Percentiles rank a stretch among this genome's conserved stretches.
These are phyloP conservation scores for Nannochloropsis salina DNA, from an alignment of 108 stramenopile species.

Conservation along the genomic window DNA sequence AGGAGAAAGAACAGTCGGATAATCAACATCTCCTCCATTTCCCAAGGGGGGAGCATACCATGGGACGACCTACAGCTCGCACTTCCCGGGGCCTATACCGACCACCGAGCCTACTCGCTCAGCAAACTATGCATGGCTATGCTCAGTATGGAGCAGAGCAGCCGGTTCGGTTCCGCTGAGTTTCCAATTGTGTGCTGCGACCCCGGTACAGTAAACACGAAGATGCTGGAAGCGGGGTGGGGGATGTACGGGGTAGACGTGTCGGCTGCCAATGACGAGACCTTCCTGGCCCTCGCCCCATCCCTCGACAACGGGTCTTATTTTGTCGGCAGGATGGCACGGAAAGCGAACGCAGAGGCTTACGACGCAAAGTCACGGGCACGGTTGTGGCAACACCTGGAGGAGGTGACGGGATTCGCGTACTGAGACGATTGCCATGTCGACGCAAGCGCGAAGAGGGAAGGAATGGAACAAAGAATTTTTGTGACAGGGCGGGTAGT, in stretches of 20 bases:
- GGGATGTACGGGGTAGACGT: constrained; percentile 72
- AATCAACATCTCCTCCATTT: constrained; percentile 65
- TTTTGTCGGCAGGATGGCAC: constrained; percentile 30
- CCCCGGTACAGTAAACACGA: constrained; percentile 88
- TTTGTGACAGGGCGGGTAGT: too few relatives aligned
- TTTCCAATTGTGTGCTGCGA: constrained; percentile 69
- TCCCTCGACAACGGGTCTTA: constrained; percentile 28
- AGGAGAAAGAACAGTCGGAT: constrained; percentile 50
- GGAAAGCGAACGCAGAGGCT: constrained; percentile 1
- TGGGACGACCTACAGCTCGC: constrained; percentile 49
- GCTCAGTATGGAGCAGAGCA: constrained; percentile 62
- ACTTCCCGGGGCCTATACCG: constrained; percentile 59
- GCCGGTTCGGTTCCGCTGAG: constrained; percentile 43
- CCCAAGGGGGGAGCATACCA: constrained; percentile 54
- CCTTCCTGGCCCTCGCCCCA: constrained; percentile 29
- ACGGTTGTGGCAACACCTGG: not conserved
- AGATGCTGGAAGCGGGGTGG: constrained; percentile 85
- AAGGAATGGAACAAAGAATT: not conserved
- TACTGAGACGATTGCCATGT: not conserved
- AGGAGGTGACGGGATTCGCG: not conserved
- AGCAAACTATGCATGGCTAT: constrained; percentile 68
- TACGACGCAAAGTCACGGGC: not conserved
- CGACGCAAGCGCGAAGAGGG: not conserved
- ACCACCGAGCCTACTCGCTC: constrained; percentile 69
- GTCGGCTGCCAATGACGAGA: constrained; percentile 40